Percentiles rank a stretch among this genome's conserved stretches.
Conservation (phyloP, 2,329 filamentous ascomycete species). For the Hymenoscyphus fraxineus region DNA sequence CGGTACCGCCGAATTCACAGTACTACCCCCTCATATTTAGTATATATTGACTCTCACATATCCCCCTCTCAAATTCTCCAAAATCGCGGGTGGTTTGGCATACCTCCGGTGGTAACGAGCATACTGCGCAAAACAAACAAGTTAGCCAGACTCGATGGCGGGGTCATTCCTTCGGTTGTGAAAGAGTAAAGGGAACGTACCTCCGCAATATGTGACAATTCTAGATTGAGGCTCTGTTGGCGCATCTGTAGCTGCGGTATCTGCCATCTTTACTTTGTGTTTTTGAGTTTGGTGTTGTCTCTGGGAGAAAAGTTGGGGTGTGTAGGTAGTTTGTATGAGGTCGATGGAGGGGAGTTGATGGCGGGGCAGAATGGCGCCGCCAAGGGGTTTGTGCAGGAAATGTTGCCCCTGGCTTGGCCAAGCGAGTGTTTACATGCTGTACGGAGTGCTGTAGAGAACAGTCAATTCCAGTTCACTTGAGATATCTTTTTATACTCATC, state of each 20-base stretch:
- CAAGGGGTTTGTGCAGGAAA: not conserved
- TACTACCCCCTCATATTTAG: slow-evolving; percentile 58
- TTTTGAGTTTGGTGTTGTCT: not conserved
- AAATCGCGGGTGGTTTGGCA: not conserved
- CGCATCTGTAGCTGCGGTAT: slow-evolving; percentile 20
- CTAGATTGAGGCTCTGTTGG: slow-evolving; percentile 33
- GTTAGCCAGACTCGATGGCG: slow-evolving; percentile 14
- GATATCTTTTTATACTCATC: too few species aligned
- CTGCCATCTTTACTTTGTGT: slow-evolving; percentile 27
- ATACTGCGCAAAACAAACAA: slow-evolving; percentile 44
- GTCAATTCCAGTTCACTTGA: not conserved
- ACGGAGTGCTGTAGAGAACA: too few species aligned
- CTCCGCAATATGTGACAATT: slow-evolving; percentile 35
- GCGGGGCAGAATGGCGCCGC: slow-evolving; percentile 1
- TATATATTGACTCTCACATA: not conserved
- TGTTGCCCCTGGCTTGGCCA: not conserved
- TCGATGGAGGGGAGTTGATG: slow-evolving; percentile 3
- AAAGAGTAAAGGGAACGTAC: slow-evolving; percentile 18
- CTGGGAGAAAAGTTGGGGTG: not conserved
- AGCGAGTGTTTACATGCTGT: too few species aligned
- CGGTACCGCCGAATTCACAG: slow-evolving; percentile 96
- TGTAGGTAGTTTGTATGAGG: not conserved
- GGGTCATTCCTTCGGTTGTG: slow-evolving; percentile 10
- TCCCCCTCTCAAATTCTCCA: not conserved
- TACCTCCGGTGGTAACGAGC: slow-evolving; percentile 64